A percentile compares a stretch with the other conserved stretches of the same genome.
Conservation (phyloP, 768 basidiomycete genomes). For the Leccinum broughii region DNA sequence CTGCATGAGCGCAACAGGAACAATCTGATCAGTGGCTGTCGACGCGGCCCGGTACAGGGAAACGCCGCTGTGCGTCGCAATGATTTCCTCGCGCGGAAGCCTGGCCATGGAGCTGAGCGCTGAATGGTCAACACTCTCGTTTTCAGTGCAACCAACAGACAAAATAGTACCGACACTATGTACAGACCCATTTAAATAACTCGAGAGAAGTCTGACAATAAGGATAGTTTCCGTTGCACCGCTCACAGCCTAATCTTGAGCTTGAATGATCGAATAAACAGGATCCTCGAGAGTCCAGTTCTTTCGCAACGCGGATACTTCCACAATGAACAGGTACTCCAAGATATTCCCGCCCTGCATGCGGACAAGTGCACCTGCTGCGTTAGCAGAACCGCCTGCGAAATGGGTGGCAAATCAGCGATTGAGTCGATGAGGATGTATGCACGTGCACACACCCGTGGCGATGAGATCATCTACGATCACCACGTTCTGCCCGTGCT, state of each 20-base stretch:
- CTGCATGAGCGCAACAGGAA: too few relatives aligned
- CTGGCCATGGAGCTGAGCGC: too few relatives aligned
- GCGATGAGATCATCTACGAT: conserved; percentile 96
- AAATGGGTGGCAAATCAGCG: conserved; percentile 7
- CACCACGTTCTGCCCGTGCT: conserved; percentile 79
- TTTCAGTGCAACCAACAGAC: neutral
- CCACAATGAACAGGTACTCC: conserved; percentile 95
- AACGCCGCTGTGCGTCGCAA: too few relatives aligned
- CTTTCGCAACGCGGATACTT: conserved; percentile 71
- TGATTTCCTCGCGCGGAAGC: neutral
- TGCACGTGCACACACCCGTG: conserved; percentile 60
- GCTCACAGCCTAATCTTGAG: conserved; percentile 53
- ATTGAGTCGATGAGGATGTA: neutral
- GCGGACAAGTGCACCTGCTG: conserved; percentile 85
- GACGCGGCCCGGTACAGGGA: too few relatives aligned
- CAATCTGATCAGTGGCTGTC: too few relatives aligned
- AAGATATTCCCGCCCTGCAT: conserved; percentile 82
- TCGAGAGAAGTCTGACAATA: conserved; percentile 14
- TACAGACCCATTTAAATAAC: conserved; percentile 6
- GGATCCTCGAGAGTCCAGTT: conserved; percentile 75
- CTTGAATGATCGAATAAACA: conserved; percentile 85
- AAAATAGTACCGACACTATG: neutral
- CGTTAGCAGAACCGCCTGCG: conserved; percentile 87
- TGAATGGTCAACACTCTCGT: neutral
- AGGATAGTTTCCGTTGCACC: conserved; percentile 16